Conservation (phyloP, 768 basidiomycete species). For the Rhizopogon vesiculosus region DNA sequence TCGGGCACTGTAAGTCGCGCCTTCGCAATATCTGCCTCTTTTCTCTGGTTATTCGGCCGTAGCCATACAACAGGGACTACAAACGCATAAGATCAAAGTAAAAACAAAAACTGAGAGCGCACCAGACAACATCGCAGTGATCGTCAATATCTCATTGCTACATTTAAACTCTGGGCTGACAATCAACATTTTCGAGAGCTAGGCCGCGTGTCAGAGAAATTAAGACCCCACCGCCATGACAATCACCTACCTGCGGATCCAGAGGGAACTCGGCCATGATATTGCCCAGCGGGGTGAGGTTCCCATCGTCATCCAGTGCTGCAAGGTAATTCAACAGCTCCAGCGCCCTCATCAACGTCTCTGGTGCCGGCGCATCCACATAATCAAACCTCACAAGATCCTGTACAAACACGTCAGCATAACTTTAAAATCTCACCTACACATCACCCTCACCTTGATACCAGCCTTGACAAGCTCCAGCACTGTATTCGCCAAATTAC, state of each 20-base stretch:
- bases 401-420: conserved; percentile 14
- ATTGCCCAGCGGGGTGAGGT: conserved; percentile 77
- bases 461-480: conserved; percentile 93
- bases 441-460: conserved; percentile 53
- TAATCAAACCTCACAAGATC: conserved; percentile 88
- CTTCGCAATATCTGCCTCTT: conserved; percentile 92
- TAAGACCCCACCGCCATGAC: background rate
- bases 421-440: background rate
- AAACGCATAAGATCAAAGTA: background rate
- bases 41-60: conserved; percentile 80
- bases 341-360: conserved; percentile 95
- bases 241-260: conserved; percentile 77
- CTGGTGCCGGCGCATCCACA: conserved; percentile 90
- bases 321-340: conserved; percentile 90
- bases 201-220: background rate
- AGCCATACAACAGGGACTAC: conserved; percentile 87
- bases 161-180: conserved; percentile 93
- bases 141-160: conserved; percentile 92
- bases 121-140: conserved; percentile 97
- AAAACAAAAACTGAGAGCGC: background rate
- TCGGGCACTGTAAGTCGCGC: conserved; percentile 85
- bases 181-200: conserved; percentile 90
- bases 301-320: conserved; percentile 92
- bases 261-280: conserved; percentile 99
- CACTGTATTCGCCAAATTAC: conserved; percentile 91